A percentile compares a stretch with the other conserved stretches of the same genome.
phyloP scores from a whole-genome alignment of 2,329 filamentous ascomycete species.

The Colletotrichum theobromicola region DNA sequence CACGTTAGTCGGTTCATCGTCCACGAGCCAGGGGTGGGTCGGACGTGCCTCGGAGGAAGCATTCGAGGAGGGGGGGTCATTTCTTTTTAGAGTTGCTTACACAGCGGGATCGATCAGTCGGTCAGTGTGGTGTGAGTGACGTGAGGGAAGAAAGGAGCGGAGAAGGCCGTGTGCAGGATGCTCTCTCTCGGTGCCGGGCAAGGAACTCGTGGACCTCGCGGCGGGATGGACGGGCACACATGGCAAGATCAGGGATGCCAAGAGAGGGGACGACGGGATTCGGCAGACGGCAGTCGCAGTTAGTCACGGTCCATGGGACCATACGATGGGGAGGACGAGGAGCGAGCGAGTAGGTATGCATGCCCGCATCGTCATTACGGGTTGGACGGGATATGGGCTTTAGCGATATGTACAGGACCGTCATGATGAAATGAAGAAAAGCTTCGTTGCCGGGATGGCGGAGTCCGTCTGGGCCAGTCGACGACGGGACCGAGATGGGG shows the following conservation, averaged over 20 bases:
- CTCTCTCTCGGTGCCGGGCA: not conserved
- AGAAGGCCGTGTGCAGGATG: not conserved
- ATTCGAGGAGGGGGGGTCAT: not conserved
- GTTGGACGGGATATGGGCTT: not conserved
- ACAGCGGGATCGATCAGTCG: not conserved
- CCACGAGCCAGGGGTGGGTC: not conserved
- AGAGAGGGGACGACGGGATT: not conserved
- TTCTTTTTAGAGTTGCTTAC: not conserved
- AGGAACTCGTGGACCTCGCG: not conserved
- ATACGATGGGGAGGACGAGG: not conserved
- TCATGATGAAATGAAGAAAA: not conserved
- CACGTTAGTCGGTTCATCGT: not conserved
- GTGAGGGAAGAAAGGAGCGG: not conserved
- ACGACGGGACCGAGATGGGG: not conserved
- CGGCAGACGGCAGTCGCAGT: not conserved
- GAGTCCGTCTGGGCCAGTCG: not conserved
- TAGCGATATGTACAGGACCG: not conserved
- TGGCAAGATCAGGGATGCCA: not conserved
- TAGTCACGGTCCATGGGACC: not conserved
- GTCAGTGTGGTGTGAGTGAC: not conserved
- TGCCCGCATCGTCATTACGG: not conserved
- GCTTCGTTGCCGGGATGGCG: not conserved
- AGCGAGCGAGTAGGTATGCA: not conserved
- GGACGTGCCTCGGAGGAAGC: not conserved
- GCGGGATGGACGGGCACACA: not conserved